phyloP scores from a whole-genome alignment of 2,329 filamentous ascomycete species.

The Hymenoscyphus fraxineus region DNA sequence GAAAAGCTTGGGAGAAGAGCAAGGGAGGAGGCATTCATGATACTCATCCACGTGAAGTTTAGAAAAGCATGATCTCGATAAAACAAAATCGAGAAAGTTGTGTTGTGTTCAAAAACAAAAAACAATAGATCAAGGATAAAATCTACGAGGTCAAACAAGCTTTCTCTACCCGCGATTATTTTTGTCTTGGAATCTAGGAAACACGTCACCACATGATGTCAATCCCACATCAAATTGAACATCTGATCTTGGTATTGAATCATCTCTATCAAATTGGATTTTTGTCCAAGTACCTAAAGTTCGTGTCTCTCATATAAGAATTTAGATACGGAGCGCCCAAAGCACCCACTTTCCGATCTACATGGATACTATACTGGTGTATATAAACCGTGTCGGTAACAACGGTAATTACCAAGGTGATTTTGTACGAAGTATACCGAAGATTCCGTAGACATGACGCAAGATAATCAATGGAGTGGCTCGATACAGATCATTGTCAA shows the following conservation, averaged over 20 bases:
- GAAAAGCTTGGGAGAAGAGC: neutral
- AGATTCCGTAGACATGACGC: neutral
- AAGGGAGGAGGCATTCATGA: neutral
- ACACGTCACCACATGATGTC: neutral
- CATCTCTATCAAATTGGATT: neutral
- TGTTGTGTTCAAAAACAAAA: neutral
- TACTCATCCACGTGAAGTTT: neutral
- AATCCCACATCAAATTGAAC: neutral
- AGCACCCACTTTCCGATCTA: too few relatives aligned
- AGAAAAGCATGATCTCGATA: neutral
- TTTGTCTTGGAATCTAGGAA: slow-evolving; percentile 9
- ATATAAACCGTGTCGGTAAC: neutral
- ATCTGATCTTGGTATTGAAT: neutral
- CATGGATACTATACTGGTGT: neutral
- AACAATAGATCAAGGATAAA: neutral
- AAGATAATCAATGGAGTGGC: neutral
- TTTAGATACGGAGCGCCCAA: neutral
- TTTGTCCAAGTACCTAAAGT: neutral
- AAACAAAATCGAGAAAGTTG: neutral
- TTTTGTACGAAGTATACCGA: slow-evolving; percentile 1
- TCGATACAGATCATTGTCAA: neutral
- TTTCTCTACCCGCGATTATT: slow-evolving; percentile 14
- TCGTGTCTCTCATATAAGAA: neutral
- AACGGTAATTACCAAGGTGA: neutral
- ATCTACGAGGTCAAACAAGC: slow-evolving; percentile 9